Percentiles rank a stretch among this genome's conserved stretches.
Conservation (phyloP, 164 flowering plant species). For the Cinnamomum chago region DNA sequence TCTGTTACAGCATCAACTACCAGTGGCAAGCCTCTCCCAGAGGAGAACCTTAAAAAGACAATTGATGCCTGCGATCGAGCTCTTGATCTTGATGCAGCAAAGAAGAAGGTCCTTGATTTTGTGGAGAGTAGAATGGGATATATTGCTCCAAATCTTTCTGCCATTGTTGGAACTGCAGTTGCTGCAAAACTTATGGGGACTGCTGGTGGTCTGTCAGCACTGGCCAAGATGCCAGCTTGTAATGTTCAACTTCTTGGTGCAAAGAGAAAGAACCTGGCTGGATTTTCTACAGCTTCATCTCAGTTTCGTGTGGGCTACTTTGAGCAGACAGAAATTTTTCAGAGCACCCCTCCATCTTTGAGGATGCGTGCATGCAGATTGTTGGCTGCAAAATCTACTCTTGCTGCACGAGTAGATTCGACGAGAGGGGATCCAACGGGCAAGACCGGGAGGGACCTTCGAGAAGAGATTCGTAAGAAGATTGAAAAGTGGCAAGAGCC, state of each 20-base stretch:
- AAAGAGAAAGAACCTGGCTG: slow-evolving; percentile 83
- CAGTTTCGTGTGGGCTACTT: slow-evolving; percentile 85
- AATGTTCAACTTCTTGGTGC: slow-evolving; percentile 97
- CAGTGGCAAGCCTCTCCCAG: slow-evolving; percentile 88
- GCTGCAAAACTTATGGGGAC: slow-evolving; percentile 99
- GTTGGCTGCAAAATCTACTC: slow-evolving; percentile 82
- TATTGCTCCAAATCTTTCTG: slow-evolving; percentile 94
- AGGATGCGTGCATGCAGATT: slow-evolving; percentile 85
- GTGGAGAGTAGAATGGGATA: slow-evolving; percentile 95
- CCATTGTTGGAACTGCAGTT: slow-evolving; percentile 95
- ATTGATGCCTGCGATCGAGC: slow-evolving; percentile 95
- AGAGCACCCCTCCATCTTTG: slow-evolving; percentile 80
- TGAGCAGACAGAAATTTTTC: slow-evolving; percentile 87
- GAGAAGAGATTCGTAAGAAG: slow-evolving; percentile 76
- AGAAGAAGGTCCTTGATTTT: slow-evolving; percentile 89
- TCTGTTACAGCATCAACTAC: slow-evolving; percentile 95
- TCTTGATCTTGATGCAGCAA: slow-evolving; percentile 74
- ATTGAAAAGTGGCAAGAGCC: slow-evolving; percentile 99
- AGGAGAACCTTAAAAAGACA: slow-evolving; percentile 72
- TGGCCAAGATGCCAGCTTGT: slow-evolving; percentile 98
- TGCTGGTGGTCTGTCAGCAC: slow-evolving; percentile 82
- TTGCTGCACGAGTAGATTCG: slow-evolving; percentile 89
- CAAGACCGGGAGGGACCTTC: slow-evolving; percentile 58
- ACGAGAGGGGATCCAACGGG: slow-evolving; percentile 86
- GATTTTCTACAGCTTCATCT: slow-evolving; percentile 88